Evolutionary conservation across 1,284 basidiomycete species (phyloP).

Genomic region (Pulchroboletus neoregius): DNA sequence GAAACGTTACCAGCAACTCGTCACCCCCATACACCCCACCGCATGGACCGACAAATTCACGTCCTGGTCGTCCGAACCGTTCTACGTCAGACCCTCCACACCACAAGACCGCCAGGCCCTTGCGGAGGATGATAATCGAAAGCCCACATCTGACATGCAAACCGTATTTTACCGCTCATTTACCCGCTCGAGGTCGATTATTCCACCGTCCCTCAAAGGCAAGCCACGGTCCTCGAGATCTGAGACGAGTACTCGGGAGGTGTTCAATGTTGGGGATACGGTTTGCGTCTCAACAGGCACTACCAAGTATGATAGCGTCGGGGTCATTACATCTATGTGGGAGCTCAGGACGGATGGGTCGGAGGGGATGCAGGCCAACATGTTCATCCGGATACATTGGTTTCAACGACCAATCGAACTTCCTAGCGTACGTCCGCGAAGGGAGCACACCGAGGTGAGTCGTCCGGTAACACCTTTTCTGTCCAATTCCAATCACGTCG

Average conservation of each 20-base stretch:
- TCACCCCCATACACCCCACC: conserved; percentile 36
- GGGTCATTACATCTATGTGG: conserved; percentile 66
- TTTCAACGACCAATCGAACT: conserved; percentile 62
- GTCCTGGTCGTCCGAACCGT: conserved; percentile 41
- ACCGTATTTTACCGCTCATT: conserved; percentile 35
- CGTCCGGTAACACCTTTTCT: not conserved
- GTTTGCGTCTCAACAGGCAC: conserved; percentile 56
- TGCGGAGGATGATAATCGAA: conserved; percentile 35
- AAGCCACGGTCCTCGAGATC: conserved; percentile 28
- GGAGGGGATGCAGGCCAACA: conserved; percentile 31
- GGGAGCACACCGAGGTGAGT: conserved; percentile 53
- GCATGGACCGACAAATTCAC: conserved; percentile 32
- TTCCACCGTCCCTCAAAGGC: conserved; percentile 21
- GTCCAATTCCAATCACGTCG: conserved; percentile 4
- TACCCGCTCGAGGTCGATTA: conserved; percentile 19
- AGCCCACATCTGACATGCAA: conserved; percentile 16
- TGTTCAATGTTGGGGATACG: conserved; percentile 58
- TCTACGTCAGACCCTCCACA: conserved; percentile 37
- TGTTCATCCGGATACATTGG: conserved; percentile 65
- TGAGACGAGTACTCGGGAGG: conserved; percentile 21
- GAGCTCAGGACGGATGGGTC: conserved; percentile 37
- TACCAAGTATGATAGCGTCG: conserved; percentile 53
- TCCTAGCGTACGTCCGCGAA: conserved; percentile 50
- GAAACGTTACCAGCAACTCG: conserved; percentile 49
- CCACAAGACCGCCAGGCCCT: conserved; percentile 32